These are phyloP conservation scores for Croton setiger DNA, from an alignment of 441 rosid species.

Conservation along the genomic window DNA sequence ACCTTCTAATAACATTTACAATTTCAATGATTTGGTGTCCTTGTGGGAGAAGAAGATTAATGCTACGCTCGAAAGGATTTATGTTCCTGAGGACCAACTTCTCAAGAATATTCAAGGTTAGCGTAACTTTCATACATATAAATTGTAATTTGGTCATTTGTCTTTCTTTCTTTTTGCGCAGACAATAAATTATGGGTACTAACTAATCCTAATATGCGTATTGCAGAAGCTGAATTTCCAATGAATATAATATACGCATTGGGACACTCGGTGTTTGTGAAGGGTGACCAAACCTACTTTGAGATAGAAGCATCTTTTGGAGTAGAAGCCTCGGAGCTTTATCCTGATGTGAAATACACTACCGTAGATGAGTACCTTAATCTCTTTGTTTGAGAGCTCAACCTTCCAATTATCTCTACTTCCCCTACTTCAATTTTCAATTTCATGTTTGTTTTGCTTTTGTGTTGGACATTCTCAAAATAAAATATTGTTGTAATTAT, in stretches of 20 bases:
- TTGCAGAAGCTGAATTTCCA: constrained; percentile 44
- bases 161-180: neutral
- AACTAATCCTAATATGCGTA: no score
- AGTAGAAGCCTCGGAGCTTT: constrained; percentile 54
- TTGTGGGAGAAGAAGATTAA: constrained; percentile 63
- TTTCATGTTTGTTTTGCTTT: neutral
- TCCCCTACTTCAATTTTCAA: neutral
- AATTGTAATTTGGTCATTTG: no score
- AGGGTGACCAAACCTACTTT: constrained; percentile 52
- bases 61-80: constrained; percentile 41
- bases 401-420: neutral
- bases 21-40: constrained; percentile 54
- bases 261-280: constrained; percentile 41
- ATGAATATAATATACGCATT: constrained; percentile 35
- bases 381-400: constrained; percentile 27
- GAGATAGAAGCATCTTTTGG: constrained; percentile 49
- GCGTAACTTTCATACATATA: no score
- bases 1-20: constrained; percentile 48
- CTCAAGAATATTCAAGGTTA: constrained; percentile 52
- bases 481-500: no score
- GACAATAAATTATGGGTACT: no score
- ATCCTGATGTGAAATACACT: constrained; percentile 50
- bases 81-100: constrained; percentile 55
- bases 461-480: no score
- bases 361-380: constrained; percentile 48